Conservation (phyloP, 2,329 filamentous ascomycete species). For the Diplodia sapinea region DNA sequence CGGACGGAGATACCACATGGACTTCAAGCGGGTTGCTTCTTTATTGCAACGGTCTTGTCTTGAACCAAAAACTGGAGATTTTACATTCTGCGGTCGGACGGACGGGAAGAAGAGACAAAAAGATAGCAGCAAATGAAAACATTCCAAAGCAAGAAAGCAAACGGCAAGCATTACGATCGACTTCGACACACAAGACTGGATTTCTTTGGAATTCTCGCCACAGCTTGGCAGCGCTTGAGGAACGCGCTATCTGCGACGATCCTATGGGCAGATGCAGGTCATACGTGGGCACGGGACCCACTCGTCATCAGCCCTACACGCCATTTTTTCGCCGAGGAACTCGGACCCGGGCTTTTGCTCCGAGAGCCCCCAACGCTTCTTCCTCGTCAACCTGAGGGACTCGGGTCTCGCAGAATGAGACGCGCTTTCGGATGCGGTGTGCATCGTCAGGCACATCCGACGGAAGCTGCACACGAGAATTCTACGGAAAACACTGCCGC, state of each 20-base stretch:
- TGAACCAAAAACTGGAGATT: neutral
- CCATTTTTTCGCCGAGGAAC: neutral
- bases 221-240: neutral
- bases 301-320: neutral
- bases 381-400: neutral
- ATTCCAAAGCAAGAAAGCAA: neutral
- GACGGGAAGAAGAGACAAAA: neutral
- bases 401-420: constrained; percentile 12
- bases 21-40: neutral
- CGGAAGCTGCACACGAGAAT: neutral
- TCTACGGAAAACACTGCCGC: no score
- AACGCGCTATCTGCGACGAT: neutral
- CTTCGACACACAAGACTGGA: no score
- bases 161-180: no score
- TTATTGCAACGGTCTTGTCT: neutral
- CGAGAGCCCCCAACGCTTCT: neutral
- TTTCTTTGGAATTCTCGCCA: no score
- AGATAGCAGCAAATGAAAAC: neutral
- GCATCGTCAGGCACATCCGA: constrained; percentile 1
- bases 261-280: neutral
- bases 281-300: neutral
- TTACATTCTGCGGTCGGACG: neutral
- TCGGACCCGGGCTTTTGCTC: neutral
- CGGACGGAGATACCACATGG: constrained; percentile 3
- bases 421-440: constrained; percentile 21